Evolutionary conservation across 2,329 filamentous ascomycete genomes (phyloP).

Genomic region (Trichophyton benhamiae): DNA sequence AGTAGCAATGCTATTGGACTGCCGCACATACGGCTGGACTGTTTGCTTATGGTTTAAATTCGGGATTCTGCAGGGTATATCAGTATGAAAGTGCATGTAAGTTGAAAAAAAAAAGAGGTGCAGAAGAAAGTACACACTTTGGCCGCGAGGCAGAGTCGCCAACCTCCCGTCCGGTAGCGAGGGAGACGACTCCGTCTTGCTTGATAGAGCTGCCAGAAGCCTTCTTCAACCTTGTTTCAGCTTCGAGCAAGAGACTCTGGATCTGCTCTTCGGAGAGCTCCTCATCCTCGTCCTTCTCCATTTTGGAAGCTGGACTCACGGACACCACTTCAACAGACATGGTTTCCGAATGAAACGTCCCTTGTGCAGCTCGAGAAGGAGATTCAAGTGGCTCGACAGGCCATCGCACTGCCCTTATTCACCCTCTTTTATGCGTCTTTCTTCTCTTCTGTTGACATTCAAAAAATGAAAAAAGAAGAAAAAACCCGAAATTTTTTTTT

Average conservation of each 20-base stretch:
- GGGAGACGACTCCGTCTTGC: not conserved
- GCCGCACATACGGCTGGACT: constrained; percentile 43
- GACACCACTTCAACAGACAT: constrained; percentile 1
- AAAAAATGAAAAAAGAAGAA: not conserved
- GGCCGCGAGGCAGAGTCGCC: not conserved
- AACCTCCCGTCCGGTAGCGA: constrained; percentile 8
- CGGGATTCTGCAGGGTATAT: constrained; percentile 32
- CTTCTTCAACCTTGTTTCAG: constrained; percentile 44
- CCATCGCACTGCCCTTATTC: not conserved
- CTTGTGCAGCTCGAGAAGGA: not conserved
- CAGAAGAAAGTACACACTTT: not conserved
- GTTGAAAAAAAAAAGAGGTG: not conserved
- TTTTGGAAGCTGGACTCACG: not conserved
- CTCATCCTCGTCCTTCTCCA: constrained; percentile 5
- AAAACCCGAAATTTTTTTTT: not conserved
- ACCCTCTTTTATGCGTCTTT: not conserved
- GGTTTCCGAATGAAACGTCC: not conserved
- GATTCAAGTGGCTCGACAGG: not conserved
- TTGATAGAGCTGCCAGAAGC: constrained; percentile 4
- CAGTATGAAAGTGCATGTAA: not conserved
- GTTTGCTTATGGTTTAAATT: constrained; percentile 37
- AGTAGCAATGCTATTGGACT: constrained; percentile 41
- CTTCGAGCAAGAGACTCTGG: constrained; percentile 50
- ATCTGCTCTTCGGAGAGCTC: constrained; percentile 52
- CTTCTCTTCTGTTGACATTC: not conserved